These are phyloP conservation scores for Diutina rugosa DNA, from an alignment of 1,139 yeast genomes.

Conservation along the genomic window DNA sequence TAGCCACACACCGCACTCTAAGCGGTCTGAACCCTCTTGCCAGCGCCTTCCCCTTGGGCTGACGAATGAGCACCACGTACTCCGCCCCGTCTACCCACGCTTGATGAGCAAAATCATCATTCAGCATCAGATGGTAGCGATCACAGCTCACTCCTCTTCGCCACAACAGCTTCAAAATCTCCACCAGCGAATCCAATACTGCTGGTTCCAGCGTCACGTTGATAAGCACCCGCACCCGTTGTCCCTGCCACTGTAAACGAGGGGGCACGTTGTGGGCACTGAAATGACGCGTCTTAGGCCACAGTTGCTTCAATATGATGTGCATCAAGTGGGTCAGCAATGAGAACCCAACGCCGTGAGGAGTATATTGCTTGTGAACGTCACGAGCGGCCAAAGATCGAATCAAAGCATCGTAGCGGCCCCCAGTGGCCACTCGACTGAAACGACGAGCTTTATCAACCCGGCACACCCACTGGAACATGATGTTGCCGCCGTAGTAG, in stretches of 20 bases:
- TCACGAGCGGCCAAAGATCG: conserved; percentile 39
- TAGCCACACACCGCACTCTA: conserved; percentile 49
- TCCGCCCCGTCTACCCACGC: conserved; percentile 62
- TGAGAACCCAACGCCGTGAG: conserved; percentile 75
- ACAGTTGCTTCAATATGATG: conserved; percentile 22
- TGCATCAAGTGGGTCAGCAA: conserved; percentile 33
- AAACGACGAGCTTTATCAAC: conserved; percentile 25
- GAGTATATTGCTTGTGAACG: conserved; percentile 15
- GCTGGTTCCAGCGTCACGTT: conserved; percentile 47
- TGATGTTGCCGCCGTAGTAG: conserved; percentile 67
- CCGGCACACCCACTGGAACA: conserved; percentile 78
- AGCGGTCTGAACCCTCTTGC: conserved; percentile 57
- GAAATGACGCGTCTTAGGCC: conserved; percentile 5
- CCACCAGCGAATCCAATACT: conserved; percentile 47
- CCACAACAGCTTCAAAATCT: conserved; percentile 58
- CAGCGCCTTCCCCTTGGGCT: conserved; percentile 16
- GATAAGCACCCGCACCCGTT: conserved; percentile 70
- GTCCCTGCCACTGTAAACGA: conserved; percentile 14
- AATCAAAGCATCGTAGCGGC: conserved; percentile 71
- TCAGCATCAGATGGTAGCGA: conserved; percentile 35
- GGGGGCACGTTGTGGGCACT: not conserved
- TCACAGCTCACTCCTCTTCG: conserved; percentile 60
- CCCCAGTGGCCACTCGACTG: conserved; percentile 73
- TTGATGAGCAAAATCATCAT: conserved; percentile 54
- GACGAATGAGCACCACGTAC: conserved; percentile 67